A percentile compares a stretch with the other conserved stretches of the same genome.
phyloP scores from a whole-genome alignment of 192 early-diverging fungal genomes.

The Umbelopsis sp. region DNA sequence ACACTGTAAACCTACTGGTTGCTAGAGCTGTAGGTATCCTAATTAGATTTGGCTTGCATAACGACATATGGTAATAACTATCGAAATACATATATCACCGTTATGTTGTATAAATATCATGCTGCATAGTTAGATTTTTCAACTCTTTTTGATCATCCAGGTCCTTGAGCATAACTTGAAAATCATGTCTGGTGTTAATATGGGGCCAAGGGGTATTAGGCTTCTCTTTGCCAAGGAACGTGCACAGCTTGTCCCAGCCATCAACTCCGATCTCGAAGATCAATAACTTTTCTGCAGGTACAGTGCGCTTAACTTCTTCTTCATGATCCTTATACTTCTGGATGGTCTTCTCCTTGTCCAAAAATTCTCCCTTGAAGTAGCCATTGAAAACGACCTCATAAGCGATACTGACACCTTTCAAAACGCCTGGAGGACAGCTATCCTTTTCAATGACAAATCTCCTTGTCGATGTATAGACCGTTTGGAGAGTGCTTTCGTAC shows the following conservation, averaged over 20 bases:
- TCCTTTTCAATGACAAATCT: no score
- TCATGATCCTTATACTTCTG: conserved; percentile 24
- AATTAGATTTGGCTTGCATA: no score
- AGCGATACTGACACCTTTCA: neutral
- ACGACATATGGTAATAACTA: no score
- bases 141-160: no score
- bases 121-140: no score
- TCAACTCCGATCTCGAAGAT: conserved; percentile 27
- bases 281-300: conserved; percentile 28
- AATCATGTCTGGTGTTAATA: neutral
- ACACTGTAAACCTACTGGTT: no score
- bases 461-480: neutral
- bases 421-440: neutral
- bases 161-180: neutral
- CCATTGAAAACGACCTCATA: neutral
- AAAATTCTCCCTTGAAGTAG: neutral
- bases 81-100: no score
- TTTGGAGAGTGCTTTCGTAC: conserved; percentile 17
- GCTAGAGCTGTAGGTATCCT: no score
- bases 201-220: conserved; percentile 28
- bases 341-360: neutral
- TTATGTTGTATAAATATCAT: no score
- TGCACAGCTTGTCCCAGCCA: conserved; percentile 35
- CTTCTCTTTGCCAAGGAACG: conserved; percentile 27
- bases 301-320: conserved; percentile 23